Conservation (phyloP, 179 eudicot species). For the Kewa caespitosa region DNA sequence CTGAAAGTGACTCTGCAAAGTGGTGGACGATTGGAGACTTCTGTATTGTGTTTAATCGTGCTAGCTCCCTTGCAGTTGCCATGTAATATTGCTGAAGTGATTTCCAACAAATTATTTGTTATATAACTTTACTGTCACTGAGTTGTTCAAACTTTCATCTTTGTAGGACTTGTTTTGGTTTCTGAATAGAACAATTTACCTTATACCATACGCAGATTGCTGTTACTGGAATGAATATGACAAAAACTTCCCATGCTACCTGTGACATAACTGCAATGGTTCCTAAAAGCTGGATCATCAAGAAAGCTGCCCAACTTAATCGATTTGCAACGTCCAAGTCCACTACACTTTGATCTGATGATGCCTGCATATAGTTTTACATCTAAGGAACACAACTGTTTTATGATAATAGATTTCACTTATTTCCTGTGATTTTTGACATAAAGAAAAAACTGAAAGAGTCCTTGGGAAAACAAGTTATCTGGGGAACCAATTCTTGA, state of each 20-base stretch:
- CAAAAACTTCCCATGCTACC: slow-evolving; percentile 91
- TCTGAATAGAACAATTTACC: slow-evolving; percentile 38
- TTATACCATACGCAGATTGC: slow-evolving; percentile 88
- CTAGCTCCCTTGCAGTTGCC: slow-evolving; percentile 93
- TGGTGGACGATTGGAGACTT: slow-evolving; percentile 91
- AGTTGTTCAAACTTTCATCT: too few relatives aligned
- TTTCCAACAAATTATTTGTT: neutral
- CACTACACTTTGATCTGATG: slow-evolving; percentile 89
- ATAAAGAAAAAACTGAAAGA: too few relatives aligned
- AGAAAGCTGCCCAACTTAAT: slow-evolving; percentile 88
- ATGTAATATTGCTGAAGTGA: slow-evolving; percentile 71
- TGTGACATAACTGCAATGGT: slow-evolving; percentile 92
- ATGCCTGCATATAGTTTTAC: slow-evolving; percentile 52
- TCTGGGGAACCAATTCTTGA: too few relatives aligned
- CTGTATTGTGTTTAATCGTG: slow-evolving; percentile 78
- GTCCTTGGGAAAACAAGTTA: too few relatives aligned
- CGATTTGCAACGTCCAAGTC: slow-evolving; percentile 85
- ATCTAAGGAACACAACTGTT: too few relatives aligned
- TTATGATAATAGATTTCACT: neutral
- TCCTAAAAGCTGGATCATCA: slow-evolving; percentile 77
- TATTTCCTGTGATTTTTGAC: too few relatives aligned
- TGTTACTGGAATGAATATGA: slow-evolving; percentile 84
- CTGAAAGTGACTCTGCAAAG: slow-evolving; percentile 89
- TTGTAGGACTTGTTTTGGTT: too few relatives aligned
- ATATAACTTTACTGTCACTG: neutral